Percentiles rank a stretch among this genome's conserved stretches.
These are phyloP conservation scores for Ceriops zippeliana DNA, from an alignment of 345 rosid species.

Conservation along the genomic window DNA sequence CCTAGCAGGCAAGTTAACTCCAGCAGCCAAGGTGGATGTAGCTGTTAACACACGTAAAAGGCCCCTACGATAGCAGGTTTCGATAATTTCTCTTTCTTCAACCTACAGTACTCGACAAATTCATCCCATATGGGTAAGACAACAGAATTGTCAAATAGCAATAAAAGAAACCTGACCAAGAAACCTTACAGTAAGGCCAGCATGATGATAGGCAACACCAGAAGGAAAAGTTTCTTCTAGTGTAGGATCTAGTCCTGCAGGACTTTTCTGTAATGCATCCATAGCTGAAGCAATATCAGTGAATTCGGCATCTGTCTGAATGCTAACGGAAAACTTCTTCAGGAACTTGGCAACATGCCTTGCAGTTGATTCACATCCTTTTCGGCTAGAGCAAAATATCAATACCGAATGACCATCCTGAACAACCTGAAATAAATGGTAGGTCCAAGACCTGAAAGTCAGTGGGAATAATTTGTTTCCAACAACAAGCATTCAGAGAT, in stretches of 20 bases:
- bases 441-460: too few relatives aligned
- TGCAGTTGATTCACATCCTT: slow-evolving; percentile 98
- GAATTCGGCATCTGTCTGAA: slow-evolving; percentile 52
- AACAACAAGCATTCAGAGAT: too few relatives aligned
- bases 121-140: neutral
- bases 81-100: slow-evolving; percentile 96
- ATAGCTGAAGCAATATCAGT: slow-evolving; percentile 62
- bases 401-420: slow-evolving; percentile 93
- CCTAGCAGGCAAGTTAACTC: slow-evolving; percentile 96
- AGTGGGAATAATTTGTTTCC: too few relatives aligned
- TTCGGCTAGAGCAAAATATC: slow-evolving; percentile 94
- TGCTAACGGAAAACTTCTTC: slow-evolving; percentile 45
- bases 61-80: slow-evolving; percentile 86
- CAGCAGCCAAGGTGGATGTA: slow-evolving; percentile 97
- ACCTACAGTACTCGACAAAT: slow-evolving; percentile 40
- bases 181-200: slow-evolving; percentile 87
- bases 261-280: slow-evolving; percentile 69
- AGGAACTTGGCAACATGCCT: slow-evolving; percentile 76
- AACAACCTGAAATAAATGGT: slow-evolving; percentile 54
- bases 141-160: too few relatives aligned
- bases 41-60: slow-evolving; percentile 89
- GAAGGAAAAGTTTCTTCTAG: slow-evolving; percentile 88
- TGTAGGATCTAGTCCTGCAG: slow-evolving; percentile 87
- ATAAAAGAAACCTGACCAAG: neutral
- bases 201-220: slow-evolving; percentile 99